These are phyloP conservation scores for Suhomyces anneliseae DNA, from an alignment of 1,139 yeast genomes.

Conservation along the genomic window DNA sequence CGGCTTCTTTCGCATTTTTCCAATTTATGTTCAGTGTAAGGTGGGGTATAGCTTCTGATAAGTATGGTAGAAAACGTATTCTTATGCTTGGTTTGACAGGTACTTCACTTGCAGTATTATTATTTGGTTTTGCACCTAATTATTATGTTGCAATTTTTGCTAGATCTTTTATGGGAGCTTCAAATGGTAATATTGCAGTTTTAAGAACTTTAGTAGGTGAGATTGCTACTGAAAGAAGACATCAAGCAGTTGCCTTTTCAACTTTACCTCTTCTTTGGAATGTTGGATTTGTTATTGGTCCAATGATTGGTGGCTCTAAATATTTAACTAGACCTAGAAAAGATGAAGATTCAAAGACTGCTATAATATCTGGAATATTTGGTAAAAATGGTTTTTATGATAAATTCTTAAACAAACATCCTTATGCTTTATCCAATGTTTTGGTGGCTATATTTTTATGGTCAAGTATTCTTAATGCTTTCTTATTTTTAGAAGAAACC, in stretches of 20 bases:
- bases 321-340: constrained; percentile 34
- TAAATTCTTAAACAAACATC: constrained; percentile 40
- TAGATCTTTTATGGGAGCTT: constrained; percentile 34
- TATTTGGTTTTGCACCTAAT: constrained; percentile 37
- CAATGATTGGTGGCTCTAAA: constrained; percentile 53
- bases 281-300: constrained; percentile 33
- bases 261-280: constrained; percentile 37
- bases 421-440: constrained; percentile 62
- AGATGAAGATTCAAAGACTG: constrained; percentile 6
- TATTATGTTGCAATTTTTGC: constrained; percentile 36
- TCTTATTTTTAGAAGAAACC: constrained; percentile 63
- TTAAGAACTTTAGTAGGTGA: constrained; percentile 40
- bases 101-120: constrained; percentile 27
- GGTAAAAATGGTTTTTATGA: constrained; percentile 14
- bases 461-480: constrained; percentile 40
- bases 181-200: constrained; percentile 41
- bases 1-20: constrained; percentile 37
- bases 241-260: constrained; percentile 39
- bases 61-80: constrained; percentile 35
- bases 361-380: background rate
- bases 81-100: constrained; percentile 34
- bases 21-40: constrained; percentile 39
- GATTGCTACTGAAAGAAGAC: constrained; percentile 35
- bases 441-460: constrained; percentile 48
- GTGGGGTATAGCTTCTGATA: constrained; percentile 38